Conservation (phyloP, 805 yeast genomes). For the Ogataea corticis region DNA sequence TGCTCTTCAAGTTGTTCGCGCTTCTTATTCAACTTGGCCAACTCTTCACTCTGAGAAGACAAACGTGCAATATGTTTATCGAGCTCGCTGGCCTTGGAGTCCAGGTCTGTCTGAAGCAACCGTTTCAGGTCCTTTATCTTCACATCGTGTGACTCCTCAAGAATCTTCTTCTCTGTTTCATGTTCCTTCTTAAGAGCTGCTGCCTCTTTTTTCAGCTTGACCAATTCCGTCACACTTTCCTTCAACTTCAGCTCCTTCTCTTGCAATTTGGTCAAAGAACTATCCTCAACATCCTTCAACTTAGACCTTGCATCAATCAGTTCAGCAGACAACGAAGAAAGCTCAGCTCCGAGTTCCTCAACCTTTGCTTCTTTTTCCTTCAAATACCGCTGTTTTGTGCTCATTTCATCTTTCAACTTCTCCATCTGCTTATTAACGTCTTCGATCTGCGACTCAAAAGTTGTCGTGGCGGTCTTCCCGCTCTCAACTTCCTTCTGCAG, state of each 20-base stretch:
- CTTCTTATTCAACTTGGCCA: background rate
- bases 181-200: background rate
- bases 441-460: background rate
- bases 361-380: constrained; percentile 7
- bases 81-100: constrained; percentile 12
- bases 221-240: background rate
- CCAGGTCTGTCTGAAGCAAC: constrained; percentile 17
- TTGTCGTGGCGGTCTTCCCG: background rate
- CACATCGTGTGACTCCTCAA: constrained; percentile 10
- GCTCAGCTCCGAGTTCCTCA: constrained; percentile 1
- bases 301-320: constrained; percentile 28
- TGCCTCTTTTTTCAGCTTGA: background rate
- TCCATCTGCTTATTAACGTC: constrained; percentile 8
- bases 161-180: constrained; percentile 3
- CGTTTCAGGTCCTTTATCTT: constrained; percentile 45
- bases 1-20: constrained; percentile 5
- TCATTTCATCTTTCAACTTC: constrained; percentile 6
- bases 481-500: constrained; percentile 1
- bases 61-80: constrained; percentile 10
- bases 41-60: background rate
- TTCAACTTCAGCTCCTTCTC: background rate
- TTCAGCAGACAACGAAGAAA: constrained; percentile 1
- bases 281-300: background rate
- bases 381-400: background rate
- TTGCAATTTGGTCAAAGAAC: background rate